Evolutionary conservation across 1,139 yeast genomes (phyloP), one percentile per base, ranked within the genome.

Genomic region (Suhomyces bolitotheri): DNA sequence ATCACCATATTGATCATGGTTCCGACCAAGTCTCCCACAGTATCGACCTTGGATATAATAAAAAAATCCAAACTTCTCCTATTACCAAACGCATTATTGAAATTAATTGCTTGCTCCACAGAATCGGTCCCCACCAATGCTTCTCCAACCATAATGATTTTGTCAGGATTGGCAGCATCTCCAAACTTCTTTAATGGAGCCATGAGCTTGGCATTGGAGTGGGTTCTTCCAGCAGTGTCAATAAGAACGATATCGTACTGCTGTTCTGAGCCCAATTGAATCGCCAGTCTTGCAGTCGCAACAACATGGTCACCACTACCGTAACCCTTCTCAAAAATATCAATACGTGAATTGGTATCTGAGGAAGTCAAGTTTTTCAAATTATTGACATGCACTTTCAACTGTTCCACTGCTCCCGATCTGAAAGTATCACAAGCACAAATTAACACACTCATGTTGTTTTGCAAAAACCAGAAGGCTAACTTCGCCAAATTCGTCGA

Each of bases 341-440:
- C 96, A 36, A 90, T 85, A 35, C 70, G 71, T 12, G 78, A 66
- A 27, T 68, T 71, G 7, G 59, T 73, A 16, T 86, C 65, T 4
- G 58, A 41, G 7, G 56, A 43, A 39, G 66, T 68, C 34, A 70
- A 57, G 40, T 80, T 80, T 37, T 82, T 78, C 44, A 92, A 68
- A 49, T 94, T 85, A 45, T 80, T 81, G 2, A 90, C 98, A 62
- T 92, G 98, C 2, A 92, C 96, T 49, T 92, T 81, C 46, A 92
- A 71, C 61, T 92, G 98, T 58, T 92, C 98, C 11, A 92, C 97
- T 0, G 98, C 98, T 32, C 98, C 98, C 0, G 97, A 88, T 62
- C 98, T 76, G 66, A 92, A 92, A 0, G 98, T 94, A 64, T 92
- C 98, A 64, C 98, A 92, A 0, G 98, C 98, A 27, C 96, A 95